phyloP scores from a whole-genome alignment of 2,329 filamentous ascomycete genomes.

The Coniochaeta ligniaria region DNA sequence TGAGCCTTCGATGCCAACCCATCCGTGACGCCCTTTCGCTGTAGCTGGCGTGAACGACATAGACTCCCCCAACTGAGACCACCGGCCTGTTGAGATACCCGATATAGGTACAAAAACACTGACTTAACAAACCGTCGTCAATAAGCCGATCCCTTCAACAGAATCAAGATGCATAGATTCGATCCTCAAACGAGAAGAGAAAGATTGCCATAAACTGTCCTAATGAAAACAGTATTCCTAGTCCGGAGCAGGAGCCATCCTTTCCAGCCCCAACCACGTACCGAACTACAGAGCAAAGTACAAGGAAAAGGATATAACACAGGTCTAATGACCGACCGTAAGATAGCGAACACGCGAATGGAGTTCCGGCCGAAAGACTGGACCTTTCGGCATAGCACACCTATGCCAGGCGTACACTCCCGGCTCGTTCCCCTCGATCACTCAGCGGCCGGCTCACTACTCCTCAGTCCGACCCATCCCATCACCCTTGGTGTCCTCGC shows the following conservation, averaged over 20 bases:
- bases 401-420: no score
- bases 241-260: not conserved
- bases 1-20: not conserved
- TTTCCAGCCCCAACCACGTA: not conserved
- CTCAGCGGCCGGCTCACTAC: not conserved
- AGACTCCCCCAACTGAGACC: not conserved
- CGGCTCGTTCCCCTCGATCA: not conserved
- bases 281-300: not conserved
- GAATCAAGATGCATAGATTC: not conserved
- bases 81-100: not conserved
- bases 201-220: not conserved
- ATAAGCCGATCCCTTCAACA: not conserved
- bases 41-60: not conserved
- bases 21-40: not conserved
- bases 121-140: not conserved
- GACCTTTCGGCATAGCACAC: no score
- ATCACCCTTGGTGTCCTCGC: not conserved
- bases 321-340: no score
- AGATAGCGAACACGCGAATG: no score
- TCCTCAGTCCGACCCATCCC: not conserved
- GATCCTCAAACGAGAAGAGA: not conserved
- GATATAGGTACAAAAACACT: not conserved
- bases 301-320: no score
- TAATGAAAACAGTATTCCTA: not conserved
- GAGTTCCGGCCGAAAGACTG: no score